Evolutionary conservation across 768 basidiomycete genomes (phyloP), one percentile per base, ranked within the genome.

Genomic region (Mycena sanguinolenta): DNA sequence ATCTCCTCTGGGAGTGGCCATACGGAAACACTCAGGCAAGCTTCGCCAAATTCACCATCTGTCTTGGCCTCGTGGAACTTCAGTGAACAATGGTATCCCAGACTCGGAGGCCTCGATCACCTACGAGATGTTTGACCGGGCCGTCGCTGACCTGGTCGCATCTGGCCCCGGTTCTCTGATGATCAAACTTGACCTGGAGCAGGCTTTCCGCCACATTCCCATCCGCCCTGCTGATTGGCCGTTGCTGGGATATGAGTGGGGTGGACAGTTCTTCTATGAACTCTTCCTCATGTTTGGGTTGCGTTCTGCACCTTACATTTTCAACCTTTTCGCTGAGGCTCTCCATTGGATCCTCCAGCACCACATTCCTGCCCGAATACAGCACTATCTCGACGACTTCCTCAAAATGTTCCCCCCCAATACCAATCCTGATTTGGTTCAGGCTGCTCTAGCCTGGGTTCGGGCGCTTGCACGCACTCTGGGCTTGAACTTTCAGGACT

Each of bases 151-250:
- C 32, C 60, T 62, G 16, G n/a, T 34, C 60, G 30, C 60, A 1
- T 62, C 60, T 8, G 60, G 60, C 30, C 42, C 28, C 14, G 60
- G 60, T 10, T 62, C 60, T n/a, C n/a, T 62, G 9, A 62, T 62
- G 60, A 36, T 62, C 44, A 62, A 62, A 34, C 60, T 62, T 8
- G 60, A 62, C 42, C 44, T 62, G 4, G 60, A 62, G 14, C 30
- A 25, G 9, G 60, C 46, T 4, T 62, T 62, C 28, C 60, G 30
- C 4, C 60, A 62, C 28, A 62, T 62, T 30, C 58, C 58, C 58
- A 27, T 60, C 28, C 58, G 42, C 42, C 58, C 25, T n/a, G 58
- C 58, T 3, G 58, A 62, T 23, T 62, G 60, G 60, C 60, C 25
- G 17, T 44, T 62, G 5, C 60, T 62, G 46, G 60, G 60, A 30